These are phyloP conservation scores for Bremia lactucae DNA, from an alignment of 352 stramenopile genomes.

Conservation along the genomic window DNA sequence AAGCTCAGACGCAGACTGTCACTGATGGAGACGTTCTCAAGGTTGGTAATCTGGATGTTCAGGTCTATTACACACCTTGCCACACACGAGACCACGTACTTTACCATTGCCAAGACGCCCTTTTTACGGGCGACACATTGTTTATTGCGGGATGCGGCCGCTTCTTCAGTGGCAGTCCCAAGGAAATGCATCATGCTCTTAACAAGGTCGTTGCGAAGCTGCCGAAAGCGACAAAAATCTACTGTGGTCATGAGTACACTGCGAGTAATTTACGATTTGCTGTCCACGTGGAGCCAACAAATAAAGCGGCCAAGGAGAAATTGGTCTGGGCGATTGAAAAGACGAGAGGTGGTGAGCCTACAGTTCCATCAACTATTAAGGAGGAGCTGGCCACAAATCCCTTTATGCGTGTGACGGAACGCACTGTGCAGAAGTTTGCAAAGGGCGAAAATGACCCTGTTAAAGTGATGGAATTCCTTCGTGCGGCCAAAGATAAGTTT, in stretches of 20 bases:
- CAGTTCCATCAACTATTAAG: slow-evolving; percentile 81
- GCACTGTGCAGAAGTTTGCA: slow-evolving; percentile 43
- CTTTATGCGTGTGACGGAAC: slow-evolving; percentile 61
- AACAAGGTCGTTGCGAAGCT: slow-evolving; percentile 69
- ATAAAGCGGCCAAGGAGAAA: slow-evolving; percentile 56
- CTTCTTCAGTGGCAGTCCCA: slow-evolving; percentile 70
- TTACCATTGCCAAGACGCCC: slow-evolving; percentile 47
- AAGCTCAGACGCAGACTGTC: slow-evolving; percentile 48
- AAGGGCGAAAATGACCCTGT: slow-evolving; percentile 27
- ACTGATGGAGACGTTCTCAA: slow-evolving; percentile 49
- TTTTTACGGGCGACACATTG: slow-evolving; percentile 90
- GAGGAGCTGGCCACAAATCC: slow-evolving; percentile 69
- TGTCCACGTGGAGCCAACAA: slow-evolving; percentile 82
- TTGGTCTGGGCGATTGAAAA: slow-evolving; percentile 38
- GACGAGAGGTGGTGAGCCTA: slow-evolving; percentile 40
- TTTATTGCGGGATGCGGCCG: slow-evolving; percentile 86
- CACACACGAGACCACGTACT: slow-evolving; percentile 87
- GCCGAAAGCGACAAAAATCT: slow-evolving; percentile 65
- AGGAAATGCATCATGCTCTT: slow-evolving; percentile 80
- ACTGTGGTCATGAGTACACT: slow-evolving; percentile 91
- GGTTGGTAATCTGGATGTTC: slow-evolving; percentile 45
- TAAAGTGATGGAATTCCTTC: slow-evolving; percentile 46
- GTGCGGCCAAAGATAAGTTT: slow-evolving; percentile 52
- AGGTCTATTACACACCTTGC: slow-evolving; percentile 81
- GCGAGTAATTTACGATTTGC: slow-evolving; percentile 85